Evolutionary conservation across 1,284 basidiomycete genomes (phyloP), one percentile per base, ranked within the genome.

Genomic region (Filobasidium uniguttulatum): DNA sequence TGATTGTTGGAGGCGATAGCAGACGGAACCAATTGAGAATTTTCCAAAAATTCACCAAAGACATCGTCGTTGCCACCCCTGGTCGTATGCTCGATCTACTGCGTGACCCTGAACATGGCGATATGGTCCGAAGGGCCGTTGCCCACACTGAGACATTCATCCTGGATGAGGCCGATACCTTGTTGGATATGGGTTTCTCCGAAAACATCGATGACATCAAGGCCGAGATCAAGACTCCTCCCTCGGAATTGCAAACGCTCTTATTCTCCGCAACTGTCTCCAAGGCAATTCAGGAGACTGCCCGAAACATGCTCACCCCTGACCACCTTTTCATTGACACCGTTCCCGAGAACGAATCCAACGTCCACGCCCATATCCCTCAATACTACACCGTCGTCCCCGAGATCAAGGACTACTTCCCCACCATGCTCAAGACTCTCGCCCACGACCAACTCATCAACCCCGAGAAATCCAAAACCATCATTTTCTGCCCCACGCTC

Each of bases 121-220:
- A 72, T 1, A 76, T 73, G 4, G 60, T 91, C 22, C 17, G 29
- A 17, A 45, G 46, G 19, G 51, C 48, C 33, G 31, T 56, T 20
- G 64, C 67, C 12, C 71, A 74, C 9, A 76, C 83, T 1, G 73
- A 79, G 59, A 72, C 78, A 80, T 75, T 97, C 50, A 75, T 97
- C 54, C 74, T 98, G 48, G 93, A 98, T 63, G 93, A 97, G 69
- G 90, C 90, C 9, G 94, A 98, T 66, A 93, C 87, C 0, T 75
- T 97, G 12, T 75, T 98, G 36, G 90, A 96, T 57, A 87, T 96
- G 83, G 93, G 93, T 57, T 98, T 98, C 79, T 78, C 84, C 8
- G 79, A 84, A 40, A 90, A 94, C 57, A 80, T 98, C 40, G 78
- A 87, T 33, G 77, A 75, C 1, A 90, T 97, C 60, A 71, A 78